A percentile compares a stretch with the other conserved stretches of the same genome.
Conservation (phyloP, 441 rosid species). For the Populus hybrid region DNA sequence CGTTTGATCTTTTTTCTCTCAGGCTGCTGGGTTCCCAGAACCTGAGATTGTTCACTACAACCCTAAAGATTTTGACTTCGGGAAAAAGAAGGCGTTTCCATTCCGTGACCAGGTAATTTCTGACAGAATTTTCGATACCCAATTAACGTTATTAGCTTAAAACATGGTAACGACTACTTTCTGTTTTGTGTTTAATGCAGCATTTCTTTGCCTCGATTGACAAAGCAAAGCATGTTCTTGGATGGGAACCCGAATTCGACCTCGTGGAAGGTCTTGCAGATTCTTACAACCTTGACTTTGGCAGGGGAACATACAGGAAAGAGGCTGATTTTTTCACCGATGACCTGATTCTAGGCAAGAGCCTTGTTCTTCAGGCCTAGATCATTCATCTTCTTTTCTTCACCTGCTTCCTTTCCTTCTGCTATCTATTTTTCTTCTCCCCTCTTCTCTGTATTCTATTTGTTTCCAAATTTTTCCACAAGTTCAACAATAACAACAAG, state of each 20-base stretch:
- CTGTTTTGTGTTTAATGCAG: constrained; percentile 37
- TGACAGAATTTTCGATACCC: not conserved
- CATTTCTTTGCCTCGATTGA: constrained; percentile 92
- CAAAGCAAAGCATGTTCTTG: constrained; percentile 77
- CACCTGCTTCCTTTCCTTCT: constrained; percentile 11
- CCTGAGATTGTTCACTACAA: constrained; percentile 85
- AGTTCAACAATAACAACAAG: not conserved
- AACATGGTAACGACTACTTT: not conserved
- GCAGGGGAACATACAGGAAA: constrained; percentile 80
- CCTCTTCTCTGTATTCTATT: not conserved
- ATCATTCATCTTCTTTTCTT: not conserved
- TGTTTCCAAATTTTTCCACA: not conserved
- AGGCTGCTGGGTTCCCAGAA: constrained; percentile 97
- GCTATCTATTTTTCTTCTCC: not conserved
- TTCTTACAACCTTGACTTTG: constrained; percentile 89
- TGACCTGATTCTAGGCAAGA: constrained; percentile 76
- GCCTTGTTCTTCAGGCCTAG: constrained; percentile 66
- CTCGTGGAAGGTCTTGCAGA: constrained; percentile 86
- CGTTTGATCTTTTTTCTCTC: constrained; percentile 6
- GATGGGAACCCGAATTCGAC: constrained; percentile 73
- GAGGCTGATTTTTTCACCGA: constrained; percentile 92
- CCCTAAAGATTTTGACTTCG: constrained; percentile 92
- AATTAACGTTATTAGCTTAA: not conserved
- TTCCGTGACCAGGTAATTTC: constrained; percentile 89
- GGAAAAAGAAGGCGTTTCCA: constrained; percentile 96